Percentiles rank a stretch among this genome's conserved stretches.
These are phyloP conservation scores for Scytalidium sp. DNA, from an alignment of 2,329 filamentous ascomycete species.

Conservation along the genomic window DNA sequence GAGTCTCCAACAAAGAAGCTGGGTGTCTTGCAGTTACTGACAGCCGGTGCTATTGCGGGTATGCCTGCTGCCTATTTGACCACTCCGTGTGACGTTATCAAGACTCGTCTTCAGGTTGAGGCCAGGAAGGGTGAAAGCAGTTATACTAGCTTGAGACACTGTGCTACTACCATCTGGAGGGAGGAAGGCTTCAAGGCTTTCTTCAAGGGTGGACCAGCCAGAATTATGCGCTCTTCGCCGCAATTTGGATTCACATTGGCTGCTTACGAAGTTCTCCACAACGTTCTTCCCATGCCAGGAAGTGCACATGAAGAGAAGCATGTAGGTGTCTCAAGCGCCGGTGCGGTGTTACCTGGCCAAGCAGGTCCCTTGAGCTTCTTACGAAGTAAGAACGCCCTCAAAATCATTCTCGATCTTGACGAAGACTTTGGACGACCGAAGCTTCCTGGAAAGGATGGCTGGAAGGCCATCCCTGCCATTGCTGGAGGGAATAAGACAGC, in stretches of 20 bases:
- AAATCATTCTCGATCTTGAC: constrained; percentile 92
- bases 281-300: constrained; percentile 74
- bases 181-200: constrained; percentile 96
- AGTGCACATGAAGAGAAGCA: constrained; percentile 49
- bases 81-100: constrained; percentile 98
- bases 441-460: constrained; percentile 22
- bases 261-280: constrained; percentile 89
- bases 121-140: constrained; percentile 89
- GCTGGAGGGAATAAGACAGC: constrained; percentile 17
- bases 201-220: constrained; percentile 96
- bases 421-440: constrained; percentile 73
- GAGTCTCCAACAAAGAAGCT: constrained; percentile 85
- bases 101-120: constrained; percentile 96
- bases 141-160: constrained; percentile 86
- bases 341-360: constrained; percentile 34
- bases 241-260: constrained; percentile 98
- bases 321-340: constrained; percentile 61
- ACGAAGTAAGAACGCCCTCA: constrained; percentile 83
- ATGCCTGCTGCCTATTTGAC: constrained; percentile 94
- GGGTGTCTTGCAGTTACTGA: constrained; percentile 85
- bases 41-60: constrained; percentile 89
- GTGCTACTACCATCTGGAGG: constrained; percentile 76
- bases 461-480: constrained; percentile 22
- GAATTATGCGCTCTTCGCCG: constrained; percentile 90
- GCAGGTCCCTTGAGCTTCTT: constrained; percentile 50